Evolutionary conservation across 495 filamentous ascomycete species (phyloP), one percentile per base, ranked within the genome.

Genomic region (Penicillium tannophilum): DNA sequence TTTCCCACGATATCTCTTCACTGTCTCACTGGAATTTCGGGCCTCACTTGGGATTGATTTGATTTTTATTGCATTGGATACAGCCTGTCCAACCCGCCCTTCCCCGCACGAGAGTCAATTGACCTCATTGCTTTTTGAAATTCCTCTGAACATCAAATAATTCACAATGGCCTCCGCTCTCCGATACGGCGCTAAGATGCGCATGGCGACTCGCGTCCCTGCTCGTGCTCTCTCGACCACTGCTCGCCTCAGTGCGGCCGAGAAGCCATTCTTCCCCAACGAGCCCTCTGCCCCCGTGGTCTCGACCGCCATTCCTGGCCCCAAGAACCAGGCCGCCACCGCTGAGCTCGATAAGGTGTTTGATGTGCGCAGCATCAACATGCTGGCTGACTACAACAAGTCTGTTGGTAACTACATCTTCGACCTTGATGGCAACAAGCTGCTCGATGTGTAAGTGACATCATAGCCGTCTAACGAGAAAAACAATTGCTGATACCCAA

Each of bases 301-400:
- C 59, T 84, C 84, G 71, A 96, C 90, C 7, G 76, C 84, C 35
- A 92, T 98, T 63, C 93, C 93, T 14, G 94, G 93, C 3, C 92
- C 93, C 47, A 81, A 86, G 76, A 86, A 83, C 72, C 78, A 84
- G 79, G 82, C 84, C 54, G 84, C 90, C 39, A 84, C 90, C 66
- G 82, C 84, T 55, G 80, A 89, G 67, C 79, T 98, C 53, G 75
- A 92, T 75, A 77, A 88, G 76, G 91, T 98, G 59, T 98, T 96
- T 68, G 94, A 98, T 72, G 93, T 91, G 2, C 84, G 93, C 65
- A 91, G 87, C 76, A 76, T 97, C 80, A 97, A 97, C 80, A 93
- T 97, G 89, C 70, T 96, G 63, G 82, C 89, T 58, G 87, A 96
- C 73, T 97, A 93, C 73, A 70, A 80, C 52, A 85, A 88, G 74